These are phyloP conservation scores for Thamnidium elegans DNA, from an alignment of 192 early-diverging fungal species.

Conservation along the genomic window DNA sequence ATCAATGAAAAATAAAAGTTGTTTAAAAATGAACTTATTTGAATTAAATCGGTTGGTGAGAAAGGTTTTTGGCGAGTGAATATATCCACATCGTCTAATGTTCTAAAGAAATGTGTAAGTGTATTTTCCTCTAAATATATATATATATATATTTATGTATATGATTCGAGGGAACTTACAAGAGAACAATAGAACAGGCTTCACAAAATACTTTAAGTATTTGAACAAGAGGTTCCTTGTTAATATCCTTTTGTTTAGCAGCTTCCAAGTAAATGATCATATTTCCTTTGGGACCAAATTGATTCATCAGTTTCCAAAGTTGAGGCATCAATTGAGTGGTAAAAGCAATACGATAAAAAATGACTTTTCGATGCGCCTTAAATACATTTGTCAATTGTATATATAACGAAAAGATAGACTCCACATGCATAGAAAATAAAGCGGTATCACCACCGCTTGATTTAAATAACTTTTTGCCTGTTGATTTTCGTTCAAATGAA, in stretches of 20 bases:
- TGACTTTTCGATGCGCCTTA: conserved; percentile 41
- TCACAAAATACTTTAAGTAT: conserved; percentile 67
- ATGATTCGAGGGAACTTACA: conserved; percentile 35
- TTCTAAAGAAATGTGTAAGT: neutral
- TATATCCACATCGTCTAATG: conserved; percentile 28
- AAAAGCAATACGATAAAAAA: conserved; percentile 53
- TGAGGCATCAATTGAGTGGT: conserved; percentile 46
- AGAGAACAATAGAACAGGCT: conserved; percentile 50
- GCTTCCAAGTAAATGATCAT: conserved; percentile 58
- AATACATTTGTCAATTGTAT: conserved; percentile 37
- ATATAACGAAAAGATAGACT: conserved; percentile 44
- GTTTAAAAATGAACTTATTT: conserved; percentile 60
- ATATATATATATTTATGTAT: neutral
- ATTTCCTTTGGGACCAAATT: conserved; percentile 53
- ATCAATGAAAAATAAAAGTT: conserved; percentile 59
- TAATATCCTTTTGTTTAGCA: conserved; percentile 40
- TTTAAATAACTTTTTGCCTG: neutral
- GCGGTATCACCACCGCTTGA: conserved; percentile 11
- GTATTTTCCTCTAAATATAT: neutral
- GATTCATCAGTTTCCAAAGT: conserved; percentile 58
- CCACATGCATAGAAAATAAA: conserved; percentile 43
- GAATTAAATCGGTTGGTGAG: conserved; percentile 12
- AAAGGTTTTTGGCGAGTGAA: conserved; percentile 22
- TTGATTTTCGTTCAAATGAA: neutral
- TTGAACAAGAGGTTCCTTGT: conserved; percentile 54